Evolutionary conservation across 192 early-diverging fungal species (phyloP).

Genomic region (Spizellomyces punctatus): DNA sequence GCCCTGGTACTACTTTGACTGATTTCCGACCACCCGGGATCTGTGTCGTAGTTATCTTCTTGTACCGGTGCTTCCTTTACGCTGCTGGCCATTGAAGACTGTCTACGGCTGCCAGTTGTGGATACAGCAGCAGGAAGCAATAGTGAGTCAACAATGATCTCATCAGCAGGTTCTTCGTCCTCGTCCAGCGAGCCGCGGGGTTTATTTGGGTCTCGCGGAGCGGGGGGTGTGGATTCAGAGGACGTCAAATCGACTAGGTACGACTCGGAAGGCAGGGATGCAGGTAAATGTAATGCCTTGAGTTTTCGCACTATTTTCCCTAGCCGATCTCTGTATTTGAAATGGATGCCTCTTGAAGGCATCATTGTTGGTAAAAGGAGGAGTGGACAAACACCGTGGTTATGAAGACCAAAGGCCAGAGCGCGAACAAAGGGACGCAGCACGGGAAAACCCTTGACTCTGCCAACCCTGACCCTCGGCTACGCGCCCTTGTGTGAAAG

Average conservation of each 20-base stretch:
- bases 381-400: too few relatives aligned
- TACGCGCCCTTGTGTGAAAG: too few relatives aligned
- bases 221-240: slow-evolving; percentile 9
- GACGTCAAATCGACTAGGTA: slow-evolving; percentile 12
- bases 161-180: slow-evolving; percentile 13
- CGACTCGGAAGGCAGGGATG: background rate
- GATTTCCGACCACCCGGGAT: background rate
- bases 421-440: too few relatives aligned
- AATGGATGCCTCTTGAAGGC: background rate
- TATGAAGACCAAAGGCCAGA: too few relatives aligned
- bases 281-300: slow-evolving; percentile 2
- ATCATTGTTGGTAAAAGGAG: too few relatives aligned
- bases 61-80: background rate
- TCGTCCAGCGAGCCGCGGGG: background rate
- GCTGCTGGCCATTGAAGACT: background rate
- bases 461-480: too few relatives aligned
- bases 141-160: slow-evolving; percentile 3
- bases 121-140: slow-evolving; percentile 10
- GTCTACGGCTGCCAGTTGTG: background rate
- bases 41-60: background rate
- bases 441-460: too few relatives aligned
- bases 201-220: slow-evolving; percentile 1
- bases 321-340: slow-evolving; percentile 2
- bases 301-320: background rate
- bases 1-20: background rate